Percentiles rank a stretch among this genome's conserved stretches.
Conservation (phyloP, 2,329 filamentous ascomycete genomes). For the Cladosporium sphaerospermum region DNA sequence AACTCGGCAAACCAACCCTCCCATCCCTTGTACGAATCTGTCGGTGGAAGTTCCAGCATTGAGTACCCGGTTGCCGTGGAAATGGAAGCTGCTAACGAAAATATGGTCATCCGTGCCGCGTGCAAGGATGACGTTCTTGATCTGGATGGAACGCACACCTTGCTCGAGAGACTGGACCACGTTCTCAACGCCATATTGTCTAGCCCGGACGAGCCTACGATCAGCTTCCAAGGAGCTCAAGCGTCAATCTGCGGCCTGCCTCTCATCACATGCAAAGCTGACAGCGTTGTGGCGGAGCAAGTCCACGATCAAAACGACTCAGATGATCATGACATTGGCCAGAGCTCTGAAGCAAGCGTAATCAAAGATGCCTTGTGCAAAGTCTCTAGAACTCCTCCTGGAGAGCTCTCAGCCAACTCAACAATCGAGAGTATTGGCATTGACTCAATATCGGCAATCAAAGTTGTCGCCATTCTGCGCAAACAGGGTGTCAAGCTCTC, state of each 20-base stretch:
- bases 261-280: constrained; percentile 30
- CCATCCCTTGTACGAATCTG: constrained; percentile 52
- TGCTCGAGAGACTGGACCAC: constrained; percentile 56
- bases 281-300: background rate
- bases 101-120: constrained; percentile 65
- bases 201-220: constrained; percentile 43
- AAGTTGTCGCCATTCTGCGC: constrained; percentile 65
- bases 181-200: constrained; percentile 53
- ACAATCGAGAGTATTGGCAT: constrained; percentile 80
- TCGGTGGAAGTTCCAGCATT: constrained; percentile 59
- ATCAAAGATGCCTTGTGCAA: constrained; percentile 36
- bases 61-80: constrained; percentile 81
- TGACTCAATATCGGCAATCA: constrained; percentile 89
- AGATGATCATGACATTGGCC: background rate
- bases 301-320: constrained; percentile 1
- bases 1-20: constrained; percentile 23
- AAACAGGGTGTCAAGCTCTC: constrained; percentile 56
- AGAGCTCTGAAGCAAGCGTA: background rate
- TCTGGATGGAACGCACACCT: constrained; percentile 36
- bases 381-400: constrained; percentile 55
- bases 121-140: constrained; percentile 55
- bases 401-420: constrained; percentile 53
- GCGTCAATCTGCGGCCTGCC: constrained; percentile 63
- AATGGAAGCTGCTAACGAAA: constrained; percentile 56
- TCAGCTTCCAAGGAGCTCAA: constrained; percentile 47